Conservation (phyloP, 2,329 filamentous ascomycete genomes). For the Fusarium bactridioides region DNA sequence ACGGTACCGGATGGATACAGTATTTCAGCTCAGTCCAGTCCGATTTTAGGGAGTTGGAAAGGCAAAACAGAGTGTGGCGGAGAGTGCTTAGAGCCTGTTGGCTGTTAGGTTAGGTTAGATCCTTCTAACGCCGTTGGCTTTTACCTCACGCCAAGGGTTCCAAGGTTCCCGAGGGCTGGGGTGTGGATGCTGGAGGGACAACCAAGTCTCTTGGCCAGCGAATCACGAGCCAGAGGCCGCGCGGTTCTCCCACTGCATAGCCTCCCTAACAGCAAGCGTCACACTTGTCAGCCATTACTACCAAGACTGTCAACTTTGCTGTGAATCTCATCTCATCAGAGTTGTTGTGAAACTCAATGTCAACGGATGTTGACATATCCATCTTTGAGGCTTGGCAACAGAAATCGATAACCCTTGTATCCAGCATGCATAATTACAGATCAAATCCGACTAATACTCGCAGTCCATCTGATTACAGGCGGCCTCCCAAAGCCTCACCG, state of each 20-base stretch:
- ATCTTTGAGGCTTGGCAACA: background rate
- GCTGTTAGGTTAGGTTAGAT: background rate
- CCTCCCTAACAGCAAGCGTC: constrained; percentile 12
- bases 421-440: background rate
- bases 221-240: constrained; percentile 25
- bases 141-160: constrained; percentile 16
- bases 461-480: background rate
- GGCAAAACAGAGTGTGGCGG: constrained; percentile 31
- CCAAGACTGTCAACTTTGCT: background rate
- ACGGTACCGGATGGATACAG: background rate
- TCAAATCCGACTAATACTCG: background rate
- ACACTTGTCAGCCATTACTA: background rate
- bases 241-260: constrained; percentile 28
- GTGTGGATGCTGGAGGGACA: constrained; percentile 27
- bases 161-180: constrained; percentile 14
- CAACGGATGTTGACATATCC: constrained; percentile 6
- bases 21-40: background rate
- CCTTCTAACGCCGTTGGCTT: background rate
- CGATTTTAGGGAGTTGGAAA: background rate
- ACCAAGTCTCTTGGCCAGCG: constrained; percentile 25
- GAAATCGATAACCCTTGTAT: background rate
- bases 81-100: constrained; percentile 3
- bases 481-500: constrained; percentile 11
- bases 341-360: constrained; percentile 2
- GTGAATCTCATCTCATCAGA: constrained; percentile 6